These are phyloP conservation scores for Flaveria brownii DNA, from an alignment of 129 eudicot species.

Conservation along the genomic window DNA sequence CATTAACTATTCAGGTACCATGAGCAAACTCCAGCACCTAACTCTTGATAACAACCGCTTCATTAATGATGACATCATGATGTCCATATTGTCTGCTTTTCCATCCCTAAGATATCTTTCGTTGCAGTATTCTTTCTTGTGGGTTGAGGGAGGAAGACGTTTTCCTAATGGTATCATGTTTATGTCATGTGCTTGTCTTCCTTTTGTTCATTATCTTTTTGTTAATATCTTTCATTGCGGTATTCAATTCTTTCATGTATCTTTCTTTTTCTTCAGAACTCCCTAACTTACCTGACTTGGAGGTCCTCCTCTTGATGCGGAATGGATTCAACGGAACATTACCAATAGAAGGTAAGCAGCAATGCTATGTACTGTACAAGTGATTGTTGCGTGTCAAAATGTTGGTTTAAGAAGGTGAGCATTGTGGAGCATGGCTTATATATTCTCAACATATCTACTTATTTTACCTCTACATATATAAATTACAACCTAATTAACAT, in stretches of 20 bases:
- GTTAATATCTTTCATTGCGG: too few species aligned
- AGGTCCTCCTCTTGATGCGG: background rate
- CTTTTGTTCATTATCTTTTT: too few species aligned
- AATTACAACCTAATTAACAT: too few species aligned
- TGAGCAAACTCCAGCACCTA: background rate
- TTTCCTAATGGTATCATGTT: background rate
- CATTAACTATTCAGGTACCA: background rate
- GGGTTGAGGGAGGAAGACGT: background rate
- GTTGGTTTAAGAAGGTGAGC: background rate
- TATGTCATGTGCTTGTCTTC: too few species aligned
- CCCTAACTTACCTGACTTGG: background rate
- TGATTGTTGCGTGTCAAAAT: background rate
- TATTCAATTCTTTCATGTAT: background rate
- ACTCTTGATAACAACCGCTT: background rate
- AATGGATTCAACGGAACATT: constrained; percentile 1
- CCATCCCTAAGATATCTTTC: background rate
- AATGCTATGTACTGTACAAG: background rate
- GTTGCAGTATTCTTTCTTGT: background rate
- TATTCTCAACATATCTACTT: too few species aligned
- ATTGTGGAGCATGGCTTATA: too few species aligned
- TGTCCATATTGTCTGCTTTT: background rate
- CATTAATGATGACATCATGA: background rate
- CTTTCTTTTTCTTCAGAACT: background rate
- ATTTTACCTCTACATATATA: too few species aligned
- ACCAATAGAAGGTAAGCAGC: constrained; percentile 13